Evolutionary conservation across 257 asterid species (phyloP), one percentile per base, ranked within the genome.

Genomic region (Rehmannia glutinosa): DNA sequence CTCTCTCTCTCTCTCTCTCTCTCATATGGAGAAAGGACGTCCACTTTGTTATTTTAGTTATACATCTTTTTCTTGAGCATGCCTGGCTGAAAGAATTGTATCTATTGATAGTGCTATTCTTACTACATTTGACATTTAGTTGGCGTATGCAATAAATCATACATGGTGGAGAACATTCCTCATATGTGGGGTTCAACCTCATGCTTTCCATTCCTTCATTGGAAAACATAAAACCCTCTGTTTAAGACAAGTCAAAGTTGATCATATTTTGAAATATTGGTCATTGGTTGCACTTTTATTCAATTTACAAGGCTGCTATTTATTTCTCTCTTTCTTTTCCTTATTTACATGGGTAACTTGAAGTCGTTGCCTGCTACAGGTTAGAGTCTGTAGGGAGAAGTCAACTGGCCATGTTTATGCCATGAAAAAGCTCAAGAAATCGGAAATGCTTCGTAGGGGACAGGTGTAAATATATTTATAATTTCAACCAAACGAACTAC

Each of bases 381-480:
- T 93, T 70, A 88, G 97, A 72, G 71, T 93, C 53, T 93, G 98
- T 74, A 75, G 88, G 71, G 98, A 93, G 84, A 93, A 90, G 83
- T 75, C 95, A 58, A 90, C 95, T 51, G 69, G 90, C 64, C 89
- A 92, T 80, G 97, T 92, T 35, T 92, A 86, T 35, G 98, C 98
- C 77, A 92, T 92, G 98, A 92, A 92, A 78, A 92, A 92, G 80
- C 97, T 92, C 56, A 92, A 90, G 87, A 92, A 92, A 74, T 90
- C 98, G 3, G 98, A 93, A 82, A 93, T 93, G 98, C 96, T 93
- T 61, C 97, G 98, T 36, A 80, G 98, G 78, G 98, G 98, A 68
- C 98, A 93, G 98, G 98, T 93, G 70, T 52, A 47, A 62, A 45
- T 19, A 16, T 23, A 64, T 76, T n/a, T 52, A 25, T 59, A 17